These are phyloP conservation scores for Clavariopsis aquatica DNA, from an alignment of 495 filamentous ascomycete genomes.

Conservation along the genomic window DNA sequence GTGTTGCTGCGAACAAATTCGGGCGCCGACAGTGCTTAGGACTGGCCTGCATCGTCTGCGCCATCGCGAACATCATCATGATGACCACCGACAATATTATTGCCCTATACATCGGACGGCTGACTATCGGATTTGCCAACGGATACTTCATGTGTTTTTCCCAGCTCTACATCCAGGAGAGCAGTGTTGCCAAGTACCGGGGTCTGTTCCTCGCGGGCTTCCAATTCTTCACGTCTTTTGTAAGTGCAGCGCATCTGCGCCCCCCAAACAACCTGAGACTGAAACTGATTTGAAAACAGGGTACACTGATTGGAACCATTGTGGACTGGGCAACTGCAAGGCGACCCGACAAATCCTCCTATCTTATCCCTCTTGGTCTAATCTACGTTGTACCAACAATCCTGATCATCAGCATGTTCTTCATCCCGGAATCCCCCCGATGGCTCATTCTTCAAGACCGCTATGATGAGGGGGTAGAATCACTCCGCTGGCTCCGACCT, in stretches of 20 bases:
- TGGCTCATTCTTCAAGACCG: conserved; percentile 60
- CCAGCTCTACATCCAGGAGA: conserved; percentile 36
- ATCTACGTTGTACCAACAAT: conserved; percentile 60
- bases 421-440: conserved; percentile 65
- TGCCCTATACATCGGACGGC: conserved; percentile 32
- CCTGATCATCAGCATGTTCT: conserved; percentile 54
- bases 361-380: conserved; percentile 61
- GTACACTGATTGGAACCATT: conserved; percentile 61
- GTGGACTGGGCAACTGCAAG: conserved; percentile 62
- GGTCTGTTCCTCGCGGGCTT: conserved; percentile 33
- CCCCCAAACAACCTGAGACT: not conserved
- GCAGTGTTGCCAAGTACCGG: conserved; percentile 26
- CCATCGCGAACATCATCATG: conserved; percentile 37
- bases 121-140: conserved; percentile 34
- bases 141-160: conserved; percentile 36
- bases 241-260: conserved; percentile 6
- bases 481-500: conserved; percentile 54
- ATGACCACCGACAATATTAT: conserved; percentile 31
- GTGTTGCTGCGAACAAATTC: conserved; percentile 44
- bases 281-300: conserved; percentile 5
- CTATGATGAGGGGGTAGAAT: conserved; percentile 52
- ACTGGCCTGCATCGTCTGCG: conserved; percentile 26
- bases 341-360: conserved; percentile 52
- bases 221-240: conserved; percentile 35
- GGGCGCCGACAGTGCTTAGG: conserved; percentile 39